Evolutionary conservation across 225 moss, liverwort and hornwort genomes (phyloP), one percentile per base, ranked within the genome.

Genomic region (Rhytidiadelphus loreus): DNA sequence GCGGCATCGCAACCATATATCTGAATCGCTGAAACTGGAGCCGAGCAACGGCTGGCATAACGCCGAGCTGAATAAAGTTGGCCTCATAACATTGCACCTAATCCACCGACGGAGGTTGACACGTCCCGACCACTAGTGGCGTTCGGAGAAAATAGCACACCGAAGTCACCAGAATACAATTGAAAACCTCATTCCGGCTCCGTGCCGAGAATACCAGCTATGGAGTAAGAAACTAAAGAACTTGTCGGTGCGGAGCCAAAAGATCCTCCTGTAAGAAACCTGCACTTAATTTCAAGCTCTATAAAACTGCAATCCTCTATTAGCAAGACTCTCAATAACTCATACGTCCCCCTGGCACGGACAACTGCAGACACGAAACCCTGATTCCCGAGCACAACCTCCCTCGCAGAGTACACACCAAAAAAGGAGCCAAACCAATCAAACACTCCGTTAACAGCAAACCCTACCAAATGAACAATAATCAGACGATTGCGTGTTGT

Each of bases 401-500:
- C 80, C 80, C 84, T 50, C 46, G 72, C 57, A 70, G 44, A 74
- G 58, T 57, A 72, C 32, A 84, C 74, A n/a, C n/a, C n/a, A 53
- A 44, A 77, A 77, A 70, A 78, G 77, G 56, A 82, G 68, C 77
- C 60, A n/a, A 41, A 64, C 52, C 48, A 79, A 78, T 59, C 64
- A 32, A 86, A 83, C 46, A 25, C 81, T 86, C 65, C 64, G 73
- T 66, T 30, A 60, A 55, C 46, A 59, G 83, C 79, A 88, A 91
- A 91, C 89, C 86, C 89, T 86, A 88, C 85, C 33, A 71, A 56
- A 85, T 61, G 68, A 39, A 25, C 44, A 52, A 87, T 58, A 71
- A 89, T 85, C 90, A 91, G 63, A 82, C 75, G 91, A 93, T 89
- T 91, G 91, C 89, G 89, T 92, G 91, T 37, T 56, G 30, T 44